Evolutionary conservation across 345 rosid genomes (phyloP).

Genomic region (Melaleuca alternifolia): DNA sequence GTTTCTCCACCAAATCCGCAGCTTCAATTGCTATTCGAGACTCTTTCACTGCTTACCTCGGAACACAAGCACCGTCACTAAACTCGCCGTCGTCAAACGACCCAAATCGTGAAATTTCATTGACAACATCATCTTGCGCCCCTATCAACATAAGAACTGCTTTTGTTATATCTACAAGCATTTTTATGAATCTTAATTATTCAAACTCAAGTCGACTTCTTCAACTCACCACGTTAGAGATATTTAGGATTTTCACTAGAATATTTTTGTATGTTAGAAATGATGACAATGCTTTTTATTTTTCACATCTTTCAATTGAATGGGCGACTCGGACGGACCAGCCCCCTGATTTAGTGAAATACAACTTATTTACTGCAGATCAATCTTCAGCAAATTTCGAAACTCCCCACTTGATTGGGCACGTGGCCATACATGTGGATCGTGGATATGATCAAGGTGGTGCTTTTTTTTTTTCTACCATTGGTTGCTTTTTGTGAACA

Average conservation of each 20-base stretch:
- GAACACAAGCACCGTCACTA: neutral
- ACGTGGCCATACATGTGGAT: neutral
- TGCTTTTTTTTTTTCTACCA: too few relatives aligned
- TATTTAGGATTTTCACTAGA: neutral
- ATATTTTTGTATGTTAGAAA: too few relatives aligned
- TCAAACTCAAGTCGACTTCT: neutral
- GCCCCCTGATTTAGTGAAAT: neutral
- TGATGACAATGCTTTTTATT: too few relatives aligned
- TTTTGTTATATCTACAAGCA: neutral
- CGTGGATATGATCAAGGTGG: neutral
- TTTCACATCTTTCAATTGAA: too few relatives aligned
- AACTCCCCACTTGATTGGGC: neutral
- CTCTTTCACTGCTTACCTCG: neutral
- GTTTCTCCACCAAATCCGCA: neutral
- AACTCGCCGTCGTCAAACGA: neutral
- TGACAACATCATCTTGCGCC: neutral
- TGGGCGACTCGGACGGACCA: neutral
- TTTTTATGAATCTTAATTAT: neutral
- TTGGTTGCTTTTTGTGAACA: neutral
- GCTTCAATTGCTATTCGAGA: neutral
- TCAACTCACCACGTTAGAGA: neutral
- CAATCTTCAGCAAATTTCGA: neutral
- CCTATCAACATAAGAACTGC: neutral
- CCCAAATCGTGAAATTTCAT: neutral
- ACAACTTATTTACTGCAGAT: neutral